These are phyloP conservation scores for Neofusicoccum parvum DNA, from an alignment of 2,329 filamentous ascomycete species.

Conservation along the genomic window DNA sequence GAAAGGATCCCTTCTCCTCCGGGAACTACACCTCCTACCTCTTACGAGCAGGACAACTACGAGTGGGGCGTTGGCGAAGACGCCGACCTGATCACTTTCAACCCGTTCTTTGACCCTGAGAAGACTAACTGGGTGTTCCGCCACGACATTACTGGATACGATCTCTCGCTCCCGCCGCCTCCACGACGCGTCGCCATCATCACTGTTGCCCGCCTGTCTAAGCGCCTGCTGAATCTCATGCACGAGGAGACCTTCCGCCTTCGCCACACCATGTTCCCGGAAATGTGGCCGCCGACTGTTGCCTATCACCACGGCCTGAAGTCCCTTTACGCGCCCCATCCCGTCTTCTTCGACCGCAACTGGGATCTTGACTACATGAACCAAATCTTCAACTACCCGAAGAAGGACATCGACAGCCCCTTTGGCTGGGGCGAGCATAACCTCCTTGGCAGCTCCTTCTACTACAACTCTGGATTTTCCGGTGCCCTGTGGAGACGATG, in stretches of 20 bases:
- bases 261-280: slow-evolving; percentile 72
- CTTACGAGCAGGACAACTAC: slow-evolving; percentile 65
- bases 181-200: slow-evolving; percentile 77
- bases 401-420: slow-evolving; percentile 47
- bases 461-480: slow-evolving; percentile 54
- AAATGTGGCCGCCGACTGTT: slow-evolving; percentile 76
- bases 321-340: slow-evolving; percentile 75
- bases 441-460: slow-evolving; percentile 52
- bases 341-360: slow-evolving; percentile 76
- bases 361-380: slow-evolving; percentile 59
- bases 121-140: slow-evolving; percentile 73
- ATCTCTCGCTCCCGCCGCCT: slow-evolving; percentile 55
- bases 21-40: slow-evolving; percentile 64
- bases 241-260: slow-evolving; percentile 73
- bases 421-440: slow-evolving; percentile 58
- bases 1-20: slow-evolving; percentile 59
- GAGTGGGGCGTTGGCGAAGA: slow-evolving; percentile 77
- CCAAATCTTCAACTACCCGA: slow-evolving; percentile 52
- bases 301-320: slow-evolving; percentile 78
- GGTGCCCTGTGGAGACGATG: slow-evolving; percentile 53
- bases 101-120: slow-evolving; percentile 76
- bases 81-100: slow-evolving; percentile 72
- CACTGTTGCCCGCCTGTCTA: slow-evolving; percentile 73
- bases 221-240: slow-evolving; percentile 72
- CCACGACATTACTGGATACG: slow-evolving; percentile 69